These are phyloP conservation scores for Neopestalotiopsis sp. DNA, from an alignment of 2,329 filamentous ascomycete genomes.

Conservation along the genomic window DNA sequence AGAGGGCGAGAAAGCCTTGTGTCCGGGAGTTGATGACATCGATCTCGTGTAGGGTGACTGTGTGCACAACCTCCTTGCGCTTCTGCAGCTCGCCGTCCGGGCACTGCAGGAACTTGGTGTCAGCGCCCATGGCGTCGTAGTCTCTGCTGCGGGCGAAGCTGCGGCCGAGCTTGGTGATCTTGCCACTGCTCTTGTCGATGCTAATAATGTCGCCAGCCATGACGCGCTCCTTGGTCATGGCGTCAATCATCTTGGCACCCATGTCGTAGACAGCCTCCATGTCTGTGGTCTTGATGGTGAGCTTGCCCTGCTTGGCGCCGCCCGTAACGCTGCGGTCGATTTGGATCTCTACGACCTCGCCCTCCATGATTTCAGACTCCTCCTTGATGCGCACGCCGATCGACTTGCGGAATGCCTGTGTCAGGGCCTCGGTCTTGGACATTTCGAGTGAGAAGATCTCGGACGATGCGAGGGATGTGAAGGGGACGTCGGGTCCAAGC, in stretches of 20 bases:
- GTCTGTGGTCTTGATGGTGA: conserved; percentile 99
- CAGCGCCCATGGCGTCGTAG: conserved; percentile 98
- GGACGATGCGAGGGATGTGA: conserved; percentile 92
- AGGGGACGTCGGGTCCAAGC: conserved; percentile 90
- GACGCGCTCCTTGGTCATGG: conserved; percentile 98
- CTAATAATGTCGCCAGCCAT: conserved; percentile 99
- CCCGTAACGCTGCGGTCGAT: conserved; percentile 97
- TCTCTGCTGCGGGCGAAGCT: conserved; percentile 95
- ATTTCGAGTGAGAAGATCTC: conserved; percentile 99
- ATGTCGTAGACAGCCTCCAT: conserved; percentile 99
- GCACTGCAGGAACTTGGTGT: conserved; percentile 97
- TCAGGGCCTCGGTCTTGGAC: conserved; percentile 98
- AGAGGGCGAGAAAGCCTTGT: conserved; percentile 96
- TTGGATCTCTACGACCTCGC: conserved; percentile 98
- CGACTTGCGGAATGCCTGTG: conserved; percentile 98
- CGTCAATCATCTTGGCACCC: conserved; percentile 99
- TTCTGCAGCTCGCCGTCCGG: conserved; percentile 97
- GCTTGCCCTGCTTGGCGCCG: conserved; percentile 96
- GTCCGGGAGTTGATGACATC: conserved; percentile 99
- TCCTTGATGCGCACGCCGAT: conserved; percentile 99
- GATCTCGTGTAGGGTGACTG: conserved; percentile 95
- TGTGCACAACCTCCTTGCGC: conserved; percentile 95
- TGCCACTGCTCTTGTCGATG: conserved; percentile 97
- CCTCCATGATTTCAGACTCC: conserved; percentile 98
- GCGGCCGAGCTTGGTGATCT: conserved; percentile 95